Percentiles rank a stretch among this genome's conserved stretches.
Conservation (phyloP, 257 asterid species). For the Nemophila menziesii region DNA sequence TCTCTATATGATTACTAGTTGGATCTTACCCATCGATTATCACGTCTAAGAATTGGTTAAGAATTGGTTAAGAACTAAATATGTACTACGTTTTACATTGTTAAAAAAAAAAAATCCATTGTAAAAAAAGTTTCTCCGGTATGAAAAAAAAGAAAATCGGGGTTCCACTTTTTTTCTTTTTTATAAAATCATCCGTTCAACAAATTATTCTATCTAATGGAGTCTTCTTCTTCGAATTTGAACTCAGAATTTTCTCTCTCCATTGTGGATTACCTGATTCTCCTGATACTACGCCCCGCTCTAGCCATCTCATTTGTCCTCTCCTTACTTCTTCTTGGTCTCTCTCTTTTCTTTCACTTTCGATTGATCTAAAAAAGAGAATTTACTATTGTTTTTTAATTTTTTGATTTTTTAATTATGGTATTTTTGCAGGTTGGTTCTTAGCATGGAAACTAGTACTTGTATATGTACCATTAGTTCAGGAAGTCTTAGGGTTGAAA, state of each 20-base stretch:
- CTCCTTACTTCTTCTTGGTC: conserved; percentile 52
- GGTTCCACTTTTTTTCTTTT: too few species aligned
- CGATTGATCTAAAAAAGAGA: not conserved
- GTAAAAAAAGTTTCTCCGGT: too few species aligned
- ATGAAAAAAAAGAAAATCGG: too few species aligned
- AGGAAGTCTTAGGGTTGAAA: conserved; percentile 76
- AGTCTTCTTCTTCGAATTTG: conserved; percentile 15
- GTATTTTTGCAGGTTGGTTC: conserved; percentile 59
- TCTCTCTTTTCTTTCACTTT: not conserved
- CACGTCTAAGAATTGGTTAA: too few species aligned
- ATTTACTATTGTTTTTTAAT: not conserved
- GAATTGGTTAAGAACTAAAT: too few species aligned
- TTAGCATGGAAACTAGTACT: conserved; percentile 94
- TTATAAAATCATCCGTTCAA: too few species aligned
- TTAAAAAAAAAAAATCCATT: too few species aligned
- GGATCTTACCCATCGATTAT: too few species aligned
- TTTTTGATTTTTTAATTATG: not conserved
- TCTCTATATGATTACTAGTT: too few species aligned
- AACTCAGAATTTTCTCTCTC: conserved; percentile 16
- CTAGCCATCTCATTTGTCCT: conserved; percentile 44
- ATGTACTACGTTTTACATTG: too few species aligned
- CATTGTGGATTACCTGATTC: conserved; percentile 26
- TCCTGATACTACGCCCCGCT: conserved; percentile 55
- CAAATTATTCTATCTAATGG: too few species aligned
- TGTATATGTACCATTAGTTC: conserved; percentile 90